Base-by-base conservation (phyloP, 225 moss, liverwort and hornwort genomes). In the Physcomitrium patens region DNA sequence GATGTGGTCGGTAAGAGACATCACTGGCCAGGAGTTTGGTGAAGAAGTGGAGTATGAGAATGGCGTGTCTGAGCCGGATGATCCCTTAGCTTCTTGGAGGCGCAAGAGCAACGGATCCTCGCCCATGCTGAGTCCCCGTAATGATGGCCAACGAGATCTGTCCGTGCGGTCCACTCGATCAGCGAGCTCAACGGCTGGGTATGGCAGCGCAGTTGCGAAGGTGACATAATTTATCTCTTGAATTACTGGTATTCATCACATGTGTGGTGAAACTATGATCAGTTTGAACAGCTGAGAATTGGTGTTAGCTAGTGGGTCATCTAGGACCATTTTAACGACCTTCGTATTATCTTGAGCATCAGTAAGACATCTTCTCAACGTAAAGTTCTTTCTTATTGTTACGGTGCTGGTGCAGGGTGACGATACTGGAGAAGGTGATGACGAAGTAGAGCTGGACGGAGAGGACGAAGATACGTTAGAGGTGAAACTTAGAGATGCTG, bases 91-190 rank as follows among this genome's bases (percentile, higher is more conserved):
- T 85, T 90, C 90, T 78, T 99, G 99, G 99, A 99, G 94, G 85
- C 92, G 99, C 74, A 94, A 93, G 86, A 99, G 97, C 89, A 99
- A 91, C 83, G 95, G 95, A 73, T 95, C 93, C 28, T 95, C 91
- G 57, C 99, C 99, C 66, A 90, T 95, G 51, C 89, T 95, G 72
- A 95, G 91, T 81, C 91, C 93, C 78, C 90, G 91, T 26, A 70
- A 82, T 53, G 87, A 89, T 59, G 90, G 78, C 67, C 78, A 81
- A 81, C 85, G 80, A 43, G 90, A 88, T 76, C 81, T 89, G 71
- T 94, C 94, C 60, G 85, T 86, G 82, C 92, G 81, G 64, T 96
- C 93, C 57, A 86, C 87, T 27, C 85, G 94, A 28, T 94, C 91
- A 59, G 91, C 89, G 74, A 87, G 89, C 80, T 96, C 94, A 76